phyloP scores from a whole-genome alignment of 2,329 filamentous ascomycete genomes.

The Alternaria ventricosa region DNA sequence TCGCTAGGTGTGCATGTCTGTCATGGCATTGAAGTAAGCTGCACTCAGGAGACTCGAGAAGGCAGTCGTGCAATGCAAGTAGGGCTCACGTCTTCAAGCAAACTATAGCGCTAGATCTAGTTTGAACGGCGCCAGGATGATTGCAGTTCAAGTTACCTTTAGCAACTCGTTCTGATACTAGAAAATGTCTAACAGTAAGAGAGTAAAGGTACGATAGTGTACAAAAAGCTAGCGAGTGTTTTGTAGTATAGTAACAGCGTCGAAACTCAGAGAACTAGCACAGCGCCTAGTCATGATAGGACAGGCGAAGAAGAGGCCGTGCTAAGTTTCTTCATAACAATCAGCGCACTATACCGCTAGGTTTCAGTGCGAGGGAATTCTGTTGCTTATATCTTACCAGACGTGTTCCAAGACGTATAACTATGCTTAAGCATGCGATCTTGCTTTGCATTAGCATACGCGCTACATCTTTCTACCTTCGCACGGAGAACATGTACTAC shows the following conservation, averaged over 20 bases:
- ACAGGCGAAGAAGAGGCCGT: not conserved
- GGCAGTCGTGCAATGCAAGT: not conserved
- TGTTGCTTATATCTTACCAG: not conserved
- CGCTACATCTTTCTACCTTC: not conserved
- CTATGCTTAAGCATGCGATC: not conserved
- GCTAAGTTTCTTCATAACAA: not conserved
- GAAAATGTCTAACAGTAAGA: not conserved
- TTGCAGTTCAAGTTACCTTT: not conserved
- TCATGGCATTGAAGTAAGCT: not conserved
- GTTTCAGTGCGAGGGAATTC: fast-evolving
- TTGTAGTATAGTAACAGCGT: not conserved
- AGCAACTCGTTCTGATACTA: not conserved
- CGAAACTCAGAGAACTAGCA: not conserved
- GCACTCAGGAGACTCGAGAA: not conserved
- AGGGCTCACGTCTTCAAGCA: not conserved
- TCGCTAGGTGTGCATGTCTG: not conserved
- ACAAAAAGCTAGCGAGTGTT: not conserved
- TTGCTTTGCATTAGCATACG: not conserved
- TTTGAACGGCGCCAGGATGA: not conserved
- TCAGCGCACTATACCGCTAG: not conserved
- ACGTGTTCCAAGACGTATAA: not conserved
- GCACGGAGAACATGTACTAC: not conserved
- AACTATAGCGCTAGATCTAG: not conserved
- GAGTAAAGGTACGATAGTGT: not conserved
- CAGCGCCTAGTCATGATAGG: not conserved